phyloP scores from a whole-genome alignment of 1,284 basidiomycete genomes.

The Calocybe gambosa region DNA sequence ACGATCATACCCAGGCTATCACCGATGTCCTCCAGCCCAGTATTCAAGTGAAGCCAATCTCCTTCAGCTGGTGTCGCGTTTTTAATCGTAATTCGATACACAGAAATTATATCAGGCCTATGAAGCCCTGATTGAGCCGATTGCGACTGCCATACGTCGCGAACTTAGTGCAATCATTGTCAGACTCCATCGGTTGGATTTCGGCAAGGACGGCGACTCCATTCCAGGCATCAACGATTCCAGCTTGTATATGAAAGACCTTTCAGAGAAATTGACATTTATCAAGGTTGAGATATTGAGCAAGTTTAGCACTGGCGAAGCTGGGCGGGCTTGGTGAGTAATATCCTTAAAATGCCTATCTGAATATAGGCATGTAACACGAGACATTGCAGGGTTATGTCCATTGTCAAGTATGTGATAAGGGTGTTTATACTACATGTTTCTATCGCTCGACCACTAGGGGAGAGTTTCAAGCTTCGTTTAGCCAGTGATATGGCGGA shows the following conservation, averaged over 20 bases:
- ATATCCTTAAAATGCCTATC: conserved; percentile 3
- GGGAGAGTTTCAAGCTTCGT: conserved; percentile 87
- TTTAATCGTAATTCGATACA: neutral
- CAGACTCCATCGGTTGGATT: conserved; percentile 79
- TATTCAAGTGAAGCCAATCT: conserved; percentile 46
- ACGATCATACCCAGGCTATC: conserved; percentile 66
- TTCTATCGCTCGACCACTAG: conserved; percentile 81
- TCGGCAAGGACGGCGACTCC: conserved; percentile 63
- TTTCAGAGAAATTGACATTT: conserved; percentile 80
- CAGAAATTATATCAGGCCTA: conserved; percentile 60
- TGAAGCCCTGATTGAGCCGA: conserved; percentile 59
- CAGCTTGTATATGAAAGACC: conserved; percentile 85
- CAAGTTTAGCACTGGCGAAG: conserved; percentile 66
- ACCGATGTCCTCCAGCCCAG: conserved; percentile 52
- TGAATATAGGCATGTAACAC: conserved; percentile 1
- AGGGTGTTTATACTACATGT: conserved; percentile 85
- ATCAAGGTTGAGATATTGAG: conserved; percentile 72
- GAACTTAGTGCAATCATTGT: conserved; percentile 76
- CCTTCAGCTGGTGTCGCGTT: neutral
- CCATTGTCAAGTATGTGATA: conserved; percentile 71
- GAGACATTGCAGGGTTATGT: conserved; percentile 47
- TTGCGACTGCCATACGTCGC: conserved; percentile 69
- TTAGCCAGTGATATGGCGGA: conserved; percentile 94
- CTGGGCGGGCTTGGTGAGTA: conserved; percentile 65
- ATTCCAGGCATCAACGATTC: conserved; percentile 60